These are phyloP conservation scores for Eucalyptus camaldulensis DNA, from an alignment of 345 rosid genomes.

Conservation along the genomic window DNA sequence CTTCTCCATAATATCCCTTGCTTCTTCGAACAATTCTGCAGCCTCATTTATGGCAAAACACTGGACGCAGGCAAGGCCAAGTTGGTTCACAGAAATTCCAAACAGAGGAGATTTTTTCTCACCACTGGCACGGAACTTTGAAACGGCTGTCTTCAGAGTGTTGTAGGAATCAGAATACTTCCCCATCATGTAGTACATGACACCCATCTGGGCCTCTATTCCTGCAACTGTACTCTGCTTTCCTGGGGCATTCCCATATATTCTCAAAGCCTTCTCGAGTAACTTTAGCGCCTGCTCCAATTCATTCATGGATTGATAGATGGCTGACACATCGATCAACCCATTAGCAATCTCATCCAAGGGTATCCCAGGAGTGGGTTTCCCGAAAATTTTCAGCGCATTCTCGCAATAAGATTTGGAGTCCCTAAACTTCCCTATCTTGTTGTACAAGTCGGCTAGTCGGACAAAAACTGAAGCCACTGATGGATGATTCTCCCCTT, in stretches of 20 bases:
- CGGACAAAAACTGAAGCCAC: constrained; percentile 85
- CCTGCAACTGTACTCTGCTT: constrained; percentile 77
- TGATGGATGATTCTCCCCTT: constrained; percentile 75
- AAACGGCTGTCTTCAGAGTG: constrained; percentile 48
- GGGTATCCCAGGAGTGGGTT: constrained; percentile 42
- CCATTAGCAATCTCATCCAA: constrained; percentile 76
- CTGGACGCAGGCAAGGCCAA: constrained; percentile 87
- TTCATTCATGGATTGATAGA: constrained; percentile 76
- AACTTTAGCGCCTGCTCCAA: constrained; percentile 50
- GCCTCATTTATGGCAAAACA: constrained; percentile 70
- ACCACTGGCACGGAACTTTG: constrained; percentile 63
- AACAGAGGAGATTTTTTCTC: constrained; percentile 73
- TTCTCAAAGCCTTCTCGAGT: constrained; percentile 56
- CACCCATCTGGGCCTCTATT: constrained; percentile 92
- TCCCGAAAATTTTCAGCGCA: constrained; percentile 55
- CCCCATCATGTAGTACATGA: constrained; percentile 80
- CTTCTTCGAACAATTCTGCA: constrained; percentile 83
- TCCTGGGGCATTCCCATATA: constrained; percentile 47
- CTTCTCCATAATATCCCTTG: constrained; percentile 65
- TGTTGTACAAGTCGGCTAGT: constrained; percentile 77
- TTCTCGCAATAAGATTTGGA: constrained; percentile 79
- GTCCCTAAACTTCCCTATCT: constrained; percentile 66
- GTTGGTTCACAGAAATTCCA: constrained; percentile 78
- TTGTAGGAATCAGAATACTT: constrained; percentile 54
- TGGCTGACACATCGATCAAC: constrained; percentile 71